Percentiles rank a stretch among this genome's conserved stretches.
Conservation (phyloP, 1,284 basidiomycete genomes). For the Malassezia japonica region DNA sequence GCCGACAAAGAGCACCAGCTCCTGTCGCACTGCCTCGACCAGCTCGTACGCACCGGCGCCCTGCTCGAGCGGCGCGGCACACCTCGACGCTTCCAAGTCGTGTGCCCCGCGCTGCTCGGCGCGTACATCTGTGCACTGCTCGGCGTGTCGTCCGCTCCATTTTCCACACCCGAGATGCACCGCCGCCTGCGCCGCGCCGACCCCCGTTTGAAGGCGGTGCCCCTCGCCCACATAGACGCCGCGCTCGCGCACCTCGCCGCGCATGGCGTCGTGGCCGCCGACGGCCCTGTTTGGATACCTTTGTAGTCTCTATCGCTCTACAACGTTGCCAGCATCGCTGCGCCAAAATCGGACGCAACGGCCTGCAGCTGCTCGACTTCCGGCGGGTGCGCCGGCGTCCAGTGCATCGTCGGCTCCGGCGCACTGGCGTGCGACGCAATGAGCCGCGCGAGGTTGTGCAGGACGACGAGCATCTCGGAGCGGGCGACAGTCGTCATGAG, state of each 20-base stretch:
- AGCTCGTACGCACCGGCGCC: neutral
- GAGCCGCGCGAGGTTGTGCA: constrained; percentile 59
- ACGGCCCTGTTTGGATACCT: too few species aligned
- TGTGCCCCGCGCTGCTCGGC: neutral
- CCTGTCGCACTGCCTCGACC: neutral
- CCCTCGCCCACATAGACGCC: neutral
- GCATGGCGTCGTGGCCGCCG: neutral
- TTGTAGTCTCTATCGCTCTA: neutral
- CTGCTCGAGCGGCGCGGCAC: neutral
- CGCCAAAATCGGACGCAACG: constrained; percentile 10
- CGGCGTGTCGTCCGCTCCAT: neutral
- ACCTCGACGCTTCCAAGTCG: neutral
- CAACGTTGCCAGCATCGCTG: constrained; percentile 6
- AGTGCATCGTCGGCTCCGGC: constrained; percentile 9
- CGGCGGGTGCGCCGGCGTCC: constrained; percentile 10
- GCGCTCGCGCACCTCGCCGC: constrained; percentile 3
- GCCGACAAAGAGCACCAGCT: neutral
- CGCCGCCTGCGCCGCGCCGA: constrained; percentile 3
- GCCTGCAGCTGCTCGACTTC: constrained; percentile 19
- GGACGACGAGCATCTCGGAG: constrained; percentile 61
- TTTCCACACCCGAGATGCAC: neutral
- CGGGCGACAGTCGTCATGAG: constrained; percentile 54
- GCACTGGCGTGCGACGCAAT: constrained; percentile 30
- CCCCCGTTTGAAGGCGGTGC: neutral
- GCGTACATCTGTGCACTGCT: too few species aligned